phyloP scores from a whole-genome alignment of 768 basidiomycete species.

The Tephrocybe sp. region DNA sequence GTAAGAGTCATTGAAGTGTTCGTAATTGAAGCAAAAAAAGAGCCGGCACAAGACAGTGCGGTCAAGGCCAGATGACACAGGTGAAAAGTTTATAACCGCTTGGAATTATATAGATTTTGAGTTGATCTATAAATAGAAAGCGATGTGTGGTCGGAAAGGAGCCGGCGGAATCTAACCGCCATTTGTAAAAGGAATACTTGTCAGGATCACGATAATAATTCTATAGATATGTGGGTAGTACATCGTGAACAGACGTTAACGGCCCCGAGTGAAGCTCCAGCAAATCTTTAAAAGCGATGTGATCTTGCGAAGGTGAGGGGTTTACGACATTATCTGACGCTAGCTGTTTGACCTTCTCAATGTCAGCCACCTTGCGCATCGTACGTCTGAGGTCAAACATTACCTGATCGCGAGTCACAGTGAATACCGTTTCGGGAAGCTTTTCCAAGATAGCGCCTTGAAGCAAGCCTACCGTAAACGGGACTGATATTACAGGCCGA shows the following conservation, averaged over 20 bases:
- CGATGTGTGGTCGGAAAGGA: no score
- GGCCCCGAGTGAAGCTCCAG: conserved; percentile 37
- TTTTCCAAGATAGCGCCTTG: conserved; percentile 66
- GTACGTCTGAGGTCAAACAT: neutral
- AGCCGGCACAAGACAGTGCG: no score
- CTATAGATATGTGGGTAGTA: conserved; percentile 57
- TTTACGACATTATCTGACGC: conserved; percentile 57
- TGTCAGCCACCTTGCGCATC: conserved; percentile 2
- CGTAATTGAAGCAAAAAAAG: no score
- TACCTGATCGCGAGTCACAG: conserved; percentile 71
- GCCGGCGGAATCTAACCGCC: no score
- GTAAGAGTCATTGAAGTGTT: no score
- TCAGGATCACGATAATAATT: neutral
- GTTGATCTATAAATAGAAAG: no score
- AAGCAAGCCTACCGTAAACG: conserved; percentile 60
- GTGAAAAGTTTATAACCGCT: no score
- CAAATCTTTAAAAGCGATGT: conserved; percentile 36
- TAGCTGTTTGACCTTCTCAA: conserved; percentile 57
- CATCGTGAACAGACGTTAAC: conserved; percentile 49
- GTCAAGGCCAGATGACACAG: no score
- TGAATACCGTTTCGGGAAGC: conserved; percentile 65
- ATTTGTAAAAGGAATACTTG: no score
- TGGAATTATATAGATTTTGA: no score
- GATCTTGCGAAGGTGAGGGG: conserved; percentile 23
- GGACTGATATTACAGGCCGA: conserved; percentile 63